phyloP scores from a whole-genome alignment of 2,329 filamentous ascomycete genomes.

The Aphanocladium album region DNA sequence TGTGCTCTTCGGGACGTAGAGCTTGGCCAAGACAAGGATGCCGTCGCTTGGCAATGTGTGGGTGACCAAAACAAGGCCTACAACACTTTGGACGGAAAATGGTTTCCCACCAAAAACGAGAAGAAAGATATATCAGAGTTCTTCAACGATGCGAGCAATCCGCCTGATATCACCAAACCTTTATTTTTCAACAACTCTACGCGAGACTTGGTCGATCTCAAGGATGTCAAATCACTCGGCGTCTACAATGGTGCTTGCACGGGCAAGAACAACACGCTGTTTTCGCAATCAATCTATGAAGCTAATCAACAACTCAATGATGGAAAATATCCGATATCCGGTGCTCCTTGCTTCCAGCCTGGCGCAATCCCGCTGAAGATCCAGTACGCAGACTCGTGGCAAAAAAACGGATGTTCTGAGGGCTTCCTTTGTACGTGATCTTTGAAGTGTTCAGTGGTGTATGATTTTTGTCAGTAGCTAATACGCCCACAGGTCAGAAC shows the following conservation, averaged over 20 bases:
- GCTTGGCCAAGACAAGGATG: slow-evolving; percentile 14
- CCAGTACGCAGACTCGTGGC: slow-evolving; percentile 33
- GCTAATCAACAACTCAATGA: slow-evolving; percentile 22
- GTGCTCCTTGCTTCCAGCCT: slow-evolving; percentile 35
- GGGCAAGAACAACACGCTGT: slow-evolving; percentile 34
- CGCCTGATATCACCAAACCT: slow-evolving; percentile 26
- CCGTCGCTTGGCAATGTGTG: slow-evolving; percentile 38
- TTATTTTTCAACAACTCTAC: slow-evolving; percentile 24
- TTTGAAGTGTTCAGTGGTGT: slow-evolving; percentile 5
- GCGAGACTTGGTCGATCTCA: slow-evolving; percentile 22
- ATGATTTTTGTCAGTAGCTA: too few species aligned
- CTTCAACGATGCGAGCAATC: slow-evolving; percentile 33
- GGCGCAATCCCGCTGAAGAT: slow-evolving; percentile 37
- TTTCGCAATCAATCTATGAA: slow-evolving; percentile 37
- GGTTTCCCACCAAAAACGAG: slow-evolving; percentile 32
- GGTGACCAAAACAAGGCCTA: slow-evolving; percentile 40
- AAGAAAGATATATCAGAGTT: slow-evolving; percentile 21
- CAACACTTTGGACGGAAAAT: slow-evolving; percentile 33
- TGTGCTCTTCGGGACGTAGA: slow-evolving; percentile 26
- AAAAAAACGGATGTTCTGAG: slow-evolving; percentile 30
- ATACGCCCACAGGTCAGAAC: slow-evolving; percentile 29
- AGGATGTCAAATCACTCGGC: slow-evolving; percentile 22
- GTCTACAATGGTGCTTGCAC: slow-evolving; percentile 38
- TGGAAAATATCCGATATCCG: slow-evolving; percentile 29
- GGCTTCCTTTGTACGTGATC: slow-evolving; percentile 38